Evolutionary conservation across 306 rosid species (phyloP).

Genomic region (Trichosanthes truncata): DNA sequence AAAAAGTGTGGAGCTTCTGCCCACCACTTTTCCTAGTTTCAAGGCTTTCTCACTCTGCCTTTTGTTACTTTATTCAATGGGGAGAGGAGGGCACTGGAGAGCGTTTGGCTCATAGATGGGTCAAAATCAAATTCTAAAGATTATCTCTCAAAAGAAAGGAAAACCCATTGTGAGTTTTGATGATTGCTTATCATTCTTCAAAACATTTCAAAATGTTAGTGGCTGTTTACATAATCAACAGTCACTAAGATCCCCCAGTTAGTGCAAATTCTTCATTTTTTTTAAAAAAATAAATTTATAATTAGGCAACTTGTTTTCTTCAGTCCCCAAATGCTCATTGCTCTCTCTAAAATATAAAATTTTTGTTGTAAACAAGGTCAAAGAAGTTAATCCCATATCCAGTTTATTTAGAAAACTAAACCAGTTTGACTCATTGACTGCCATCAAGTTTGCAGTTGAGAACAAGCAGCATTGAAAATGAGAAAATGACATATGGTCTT

Average conservation of each 20-base stretch:
- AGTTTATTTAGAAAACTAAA: slow-evolving; percentile 1
- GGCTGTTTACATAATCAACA: slow-evolving; percentile 40
- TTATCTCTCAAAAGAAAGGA: slow-evolving; percentile 34
- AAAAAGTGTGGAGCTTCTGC: neutral
- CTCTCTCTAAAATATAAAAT: neutral
- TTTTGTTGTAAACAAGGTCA: neutral
- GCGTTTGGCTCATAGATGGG: slow-evolving; percentile 35
- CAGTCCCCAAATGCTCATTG: neutral
- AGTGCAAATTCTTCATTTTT: neutral
- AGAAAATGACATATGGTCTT: neutral
- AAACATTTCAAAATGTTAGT: slow-evolving; percentile 37
- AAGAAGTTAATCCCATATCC: neutral
- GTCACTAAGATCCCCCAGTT: slow-evolving; percentile 16
- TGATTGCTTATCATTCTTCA: slow-evolving; percentile 62
- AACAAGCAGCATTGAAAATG: neutral
- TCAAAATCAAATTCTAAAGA: slow-evolving; percentile 20
- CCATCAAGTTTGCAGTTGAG: neutral
- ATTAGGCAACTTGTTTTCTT: neutral
- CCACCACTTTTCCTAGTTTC: slow-evolving; percentile 45
- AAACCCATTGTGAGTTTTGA: slow-evolving; percentile 14
- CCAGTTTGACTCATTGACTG: slow-evolving; percentile 4
- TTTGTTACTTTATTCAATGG: slow-evolving; percentile 16
- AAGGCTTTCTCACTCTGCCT: slow-evolving; percentile 28
- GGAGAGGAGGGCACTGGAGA: slow-evolving; percentile 17
- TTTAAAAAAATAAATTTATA: neutral